A percentile compares a stretch with the other conserved stretches of the same genome.
Conservation (phyloP, 306 rosid genomes). For the Begonia fuchsioides region DNA sequence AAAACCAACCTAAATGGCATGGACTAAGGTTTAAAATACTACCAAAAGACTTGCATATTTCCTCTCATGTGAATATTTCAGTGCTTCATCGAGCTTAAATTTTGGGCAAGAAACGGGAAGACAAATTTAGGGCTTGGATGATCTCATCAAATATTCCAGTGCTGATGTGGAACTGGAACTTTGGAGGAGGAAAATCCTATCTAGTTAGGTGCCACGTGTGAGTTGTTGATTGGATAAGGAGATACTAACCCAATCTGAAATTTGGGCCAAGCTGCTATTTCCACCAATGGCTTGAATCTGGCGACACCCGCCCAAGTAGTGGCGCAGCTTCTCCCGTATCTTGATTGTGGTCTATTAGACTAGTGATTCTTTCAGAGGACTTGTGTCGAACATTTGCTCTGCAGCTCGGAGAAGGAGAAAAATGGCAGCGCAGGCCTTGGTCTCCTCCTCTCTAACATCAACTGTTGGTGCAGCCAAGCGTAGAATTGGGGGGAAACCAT, state of each 20-base stretch:
- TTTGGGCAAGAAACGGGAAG: no score
- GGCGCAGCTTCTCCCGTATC: conserved; percentile 19
- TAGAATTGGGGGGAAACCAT: conserved; percentile 36
- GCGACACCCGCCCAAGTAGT: conserved; percentile 13
- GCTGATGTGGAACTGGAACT: no score
- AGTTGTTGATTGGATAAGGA: conserved; percentile 33
- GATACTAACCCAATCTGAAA: conserved; percentile 47
- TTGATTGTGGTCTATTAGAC: conserved; percentile 2
- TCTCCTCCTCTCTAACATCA: conserved; percentile 70
- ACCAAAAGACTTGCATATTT: no score
- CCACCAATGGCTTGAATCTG: conserved; percentile 30
- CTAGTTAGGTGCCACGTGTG: conserved; percentile 29
- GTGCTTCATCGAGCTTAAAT: no score
- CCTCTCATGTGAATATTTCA: no score
- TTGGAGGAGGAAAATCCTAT: no score
- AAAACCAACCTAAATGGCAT: no score
- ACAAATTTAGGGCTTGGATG: no score
- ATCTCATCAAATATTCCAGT: no score
- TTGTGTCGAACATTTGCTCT: conserved; percentile 3
- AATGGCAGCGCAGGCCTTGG: conserved; percentile 82
- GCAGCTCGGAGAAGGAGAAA: neutral
- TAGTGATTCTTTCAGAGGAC: neutral
- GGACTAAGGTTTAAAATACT: no score
- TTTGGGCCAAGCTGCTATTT: conserved; percentile 13
- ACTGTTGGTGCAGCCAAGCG: conserved; percentile 51